Base-by-base conservation (phyloP, 106 monocot species). In the Ottelia alismoides region DNA sequence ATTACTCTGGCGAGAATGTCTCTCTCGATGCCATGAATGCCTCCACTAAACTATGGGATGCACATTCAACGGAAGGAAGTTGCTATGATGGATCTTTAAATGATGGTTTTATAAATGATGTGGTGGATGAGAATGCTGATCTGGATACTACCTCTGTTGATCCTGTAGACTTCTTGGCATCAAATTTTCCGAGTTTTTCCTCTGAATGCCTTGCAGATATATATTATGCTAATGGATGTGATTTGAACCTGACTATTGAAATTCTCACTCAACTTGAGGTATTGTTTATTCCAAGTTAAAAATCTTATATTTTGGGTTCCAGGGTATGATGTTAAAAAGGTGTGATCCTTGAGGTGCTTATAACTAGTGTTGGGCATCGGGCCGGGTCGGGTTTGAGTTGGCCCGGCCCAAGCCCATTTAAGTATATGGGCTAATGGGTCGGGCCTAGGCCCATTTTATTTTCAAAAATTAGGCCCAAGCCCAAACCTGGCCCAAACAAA, bases 221-320 rank as follows among this genome's bases (percentile, higher is more conserved):
- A 20, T 92, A 85, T 47, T 70, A 68, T 58, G 71, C 65, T 55
- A 92, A 74, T 74, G 71, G 73, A 14, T 61, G 68, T 67, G 71
- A 85, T 68, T 72, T 92, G 68, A 82, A 70, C 70, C 58, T 60
- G 12, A 82, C 85, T 21, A 66, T 71, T 24, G 82, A 82, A 55
- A 76, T 78, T 16, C 81, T 92, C 22, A 73, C 31, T 59, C 78
- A 92, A 28, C 72, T 82, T 55, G 81, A 78, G 85, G 92, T 92
- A 71, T 40, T 14, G 6, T 43, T n/a, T n/a, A n/a, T n/a, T n/a
- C n/a, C n/a, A n/a, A n/a, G n/a, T n/a, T n/a, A n/a, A n/a, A n/a
- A n/a, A n/a, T n/a, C n/a, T n/a, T n/a, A n/a, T n/a, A n/a, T n/a
- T n/a, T n/a, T n/a, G n/a, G n/a, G n/a, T n/a, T n/a, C n/a, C n/a